Evolutionary conservation across 768 basidiomycete genomes (phyloP), one percentile per base, ranked within the genome.

Genomic region (Boletus tylopilopsis): DNA sequence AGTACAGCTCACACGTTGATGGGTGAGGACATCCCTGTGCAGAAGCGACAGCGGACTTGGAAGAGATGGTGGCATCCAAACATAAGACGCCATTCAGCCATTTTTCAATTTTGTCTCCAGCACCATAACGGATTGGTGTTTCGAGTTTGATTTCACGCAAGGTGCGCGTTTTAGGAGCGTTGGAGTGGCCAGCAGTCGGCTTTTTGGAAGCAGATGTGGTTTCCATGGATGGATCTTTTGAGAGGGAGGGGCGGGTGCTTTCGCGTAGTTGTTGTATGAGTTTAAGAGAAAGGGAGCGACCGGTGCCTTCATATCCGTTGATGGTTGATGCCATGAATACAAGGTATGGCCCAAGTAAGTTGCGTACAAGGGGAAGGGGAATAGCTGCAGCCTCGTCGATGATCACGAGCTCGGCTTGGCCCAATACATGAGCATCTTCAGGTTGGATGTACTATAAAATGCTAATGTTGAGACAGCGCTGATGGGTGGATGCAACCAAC

Each of bases 301-400:
- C 96, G 0, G 96, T 98, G 23, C 96, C 96, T 77, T 98, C 96
- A 69, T 99, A 99, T 34, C 96, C 96, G 66, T 97, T 98, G 72
- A 99, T 94, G 1, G 96, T 99, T n/a, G 94, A 96, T 2, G 96
- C 91, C 77, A 98, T 86, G 76, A 98, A 98, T 43, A 98, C 94
- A 30, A 98, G 88, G 71, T 98, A 98, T 1, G 87, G 87, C 0
- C 96, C 96, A 47, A 99, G 84, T 54, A 99, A 87, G 59, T 92
- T 91, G 48, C 89, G 84, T 16, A 99, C 95, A 30, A 99, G 85
- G 2, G 95, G 94, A 16, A 98, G 81, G 1, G 96, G 96, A 45
- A 98, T 98, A 18, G 96, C 96, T 9, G 96, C 96, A 7, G 95
- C 95, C 70, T 99, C 96, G 61, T 99, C 96, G 55, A 99, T 95